These are phyloP conservation scores for Penicillium egyptiacum DNA, from an alignment of 495 filamentous ascomycete genomes.

Conservation along the genomic window DNA sequence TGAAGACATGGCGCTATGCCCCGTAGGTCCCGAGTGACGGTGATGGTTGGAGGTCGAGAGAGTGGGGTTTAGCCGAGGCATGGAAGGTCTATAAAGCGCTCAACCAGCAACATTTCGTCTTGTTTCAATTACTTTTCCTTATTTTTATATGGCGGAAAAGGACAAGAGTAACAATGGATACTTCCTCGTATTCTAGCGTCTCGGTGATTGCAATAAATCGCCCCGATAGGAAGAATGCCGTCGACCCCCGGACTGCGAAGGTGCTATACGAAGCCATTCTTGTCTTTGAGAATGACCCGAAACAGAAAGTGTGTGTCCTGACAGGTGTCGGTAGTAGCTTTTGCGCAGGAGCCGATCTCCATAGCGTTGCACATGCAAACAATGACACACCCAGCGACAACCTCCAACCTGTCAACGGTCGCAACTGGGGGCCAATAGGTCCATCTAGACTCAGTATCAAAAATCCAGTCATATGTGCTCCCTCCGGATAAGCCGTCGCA, in stretches of 20 bases:
- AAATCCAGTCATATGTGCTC: slow-evolving; percentile 46
- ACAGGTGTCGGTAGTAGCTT: slow-evolving; percentile 39
- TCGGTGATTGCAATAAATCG: slow-evolving; percentile 47
- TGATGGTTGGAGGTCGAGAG: slow-evolving; percentile 20
- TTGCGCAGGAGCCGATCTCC: slow-evolving; percentile 49
- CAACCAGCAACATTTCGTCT: slow-evolving; percentile 4
- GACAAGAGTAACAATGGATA: slow-evolving; percentile 14
- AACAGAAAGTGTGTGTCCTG: slow-evolving; percentile 49
- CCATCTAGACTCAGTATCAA: slow-evolving; percentile 42
- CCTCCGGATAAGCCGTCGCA: slow-evolving; percentile 50
- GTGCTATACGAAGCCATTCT: slow-evolving; percentile 42
- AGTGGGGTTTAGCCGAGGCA: slow-evolving; percentile 26
- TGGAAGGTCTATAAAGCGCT: slow-evolving; percentile 5
- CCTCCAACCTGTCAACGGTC: slow-evolving; percentile 27
- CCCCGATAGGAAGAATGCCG: slow-evolving; percentile 39
- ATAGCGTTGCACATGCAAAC: slow-evolving; percentile 30
- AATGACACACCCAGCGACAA: slow-evolving; percentile 11
- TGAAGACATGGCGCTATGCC: slow-evolving; percentile 23
- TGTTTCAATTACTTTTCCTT: not conserved
- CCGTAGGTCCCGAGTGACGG: slow-evolving; percentile 5
- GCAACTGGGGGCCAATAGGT: slow-evolving; percentile 44
- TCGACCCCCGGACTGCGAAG: slow-evolving; percentile 39
- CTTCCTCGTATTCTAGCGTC: slow-evolving; percentile 34
- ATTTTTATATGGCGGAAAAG: slow-evolving; percentile 13
- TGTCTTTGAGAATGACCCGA: slow-evolving; percentile 42